Percentiles rank a stretch among this genome's conserved stretches.
Conservation (phyloP, 768 basidiomycete species). For the Rhodotorula kratochvilovae region DNA sequence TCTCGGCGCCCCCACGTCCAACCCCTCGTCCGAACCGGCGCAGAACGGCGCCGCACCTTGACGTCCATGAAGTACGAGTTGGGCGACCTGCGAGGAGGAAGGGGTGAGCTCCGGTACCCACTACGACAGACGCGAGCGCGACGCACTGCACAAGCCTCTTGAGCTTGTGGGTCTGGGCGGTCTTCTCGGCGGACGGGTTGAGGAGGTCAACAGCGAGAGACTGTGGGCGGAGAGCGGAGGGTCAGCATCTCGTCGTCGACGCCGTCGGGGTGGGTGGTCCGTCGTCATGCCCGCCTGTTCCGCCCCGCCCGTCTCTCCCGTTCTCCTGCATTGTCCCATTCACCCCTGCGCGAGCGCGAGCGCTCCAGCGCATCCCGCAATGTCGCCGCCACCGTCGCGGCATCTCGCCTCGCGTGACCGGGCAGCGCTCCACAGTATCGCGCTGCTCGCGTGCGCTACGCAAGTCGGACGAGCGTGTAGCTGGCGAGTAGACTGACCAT, state of each 20-base stretch:
- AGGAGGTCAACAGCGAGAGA: conserved; percentile 96
- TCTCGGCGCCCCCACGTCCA: too few species aligned
- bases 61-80: conserved; percentile 99
- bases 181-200: conserved; percentile 82
- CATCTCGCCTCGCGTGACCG: not conserved
- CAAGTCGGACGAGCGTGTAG: too few species aligned
- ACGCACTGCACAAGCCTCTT: conserved; percentile 89
- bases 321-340: too few species aligned
- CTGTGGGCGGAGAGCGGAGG: conserved; percentile 49
- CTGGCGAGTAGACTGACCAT: not conserved
- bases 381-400: too few species aligned
- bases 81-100: conserved; percentile 53
- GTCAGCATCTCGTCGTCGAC: not conserved
- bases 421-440: too few species aligned
- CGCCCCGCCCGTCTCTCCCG: too few species aligned
- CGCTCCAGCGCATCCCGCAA: too few species aligned
- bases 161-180: conserved; percentile 87
- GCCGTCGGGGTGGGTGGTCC: too few species aligned
- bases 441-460: too few species aligned
- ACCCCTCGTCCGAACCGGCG: too few species aligned
- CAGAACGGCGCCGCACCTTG: conserved; percentile 57
- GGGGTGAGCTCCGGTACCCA: not conserved
- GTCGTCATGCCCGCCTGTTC: too few species aligned
- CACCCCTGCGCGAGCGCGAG: too few species aligned
- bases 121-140: not conserved